Evolutionary conservation across 306 rosid genomes (phyloP).

Genomic region (Trifolium repens): DNA sequence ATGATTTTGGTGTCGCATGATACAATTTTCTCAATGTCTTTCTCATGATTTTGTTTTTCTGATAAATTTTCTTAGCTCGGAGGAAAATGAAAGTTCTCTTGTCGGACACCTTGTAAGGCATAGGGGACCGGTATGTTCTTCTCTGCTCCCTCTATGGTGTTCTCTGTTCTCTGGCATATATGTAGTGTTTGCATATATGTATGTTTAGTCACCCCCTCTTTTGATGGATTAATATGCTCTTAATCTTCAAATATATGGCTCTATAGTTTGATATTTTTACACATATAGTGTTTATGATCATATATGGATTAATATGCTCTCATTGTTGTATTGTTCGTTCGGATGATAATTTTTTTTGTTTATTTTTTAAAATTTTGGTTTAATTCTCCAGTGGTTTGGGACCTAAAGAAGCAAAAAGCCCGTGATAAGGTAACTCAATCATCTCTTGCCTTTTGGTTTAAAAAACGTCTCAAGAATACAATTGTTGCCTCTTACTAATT

Average conservation of each 20-base stretch:
- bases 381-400: constrained; percentile 85
- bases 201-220: no score
- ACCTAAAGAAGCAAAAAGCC: constrained; percentile 98
- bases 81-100: constrained; percentile 68
- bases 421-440: constrained; percentile 77
- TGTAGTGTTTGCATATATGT: constrained; percentile 43
- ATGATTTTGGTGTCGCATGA: constrained; percentile 15
- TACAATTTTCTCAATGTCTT: constrained; percentile 34
- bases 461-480: background rate
- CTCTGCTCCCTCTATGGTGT: constrained; percentile 24
- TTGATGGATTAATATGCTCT: constrained; percentile 3
- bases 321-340: constrained; percentile 1
- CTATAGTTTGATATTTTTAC: constrained; percentile 13
- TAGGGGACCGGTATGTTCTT: constrained; percentile 89
- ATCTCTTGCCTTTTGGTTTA: constrained; percentile 14
- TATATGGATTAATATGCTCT: no score
- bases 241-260: constrained; percentile 13
- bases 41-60: constrained; percentile 11
- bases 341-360: background rate
- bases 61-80: constrained; percentile 56
- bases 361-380: constrained; percentile 9
- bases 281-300: no score
- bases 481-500: no score
- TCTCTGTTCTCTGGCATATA: constrained; percentile 14
- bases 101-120: constrained; percentile 85